A percentile compares a stretch with the other conserved stretches of the same genome.
Conservation (phyloP, 2,329 filamentous ascomycete species). For the Pseudofabraea citricarpa region DNA sequence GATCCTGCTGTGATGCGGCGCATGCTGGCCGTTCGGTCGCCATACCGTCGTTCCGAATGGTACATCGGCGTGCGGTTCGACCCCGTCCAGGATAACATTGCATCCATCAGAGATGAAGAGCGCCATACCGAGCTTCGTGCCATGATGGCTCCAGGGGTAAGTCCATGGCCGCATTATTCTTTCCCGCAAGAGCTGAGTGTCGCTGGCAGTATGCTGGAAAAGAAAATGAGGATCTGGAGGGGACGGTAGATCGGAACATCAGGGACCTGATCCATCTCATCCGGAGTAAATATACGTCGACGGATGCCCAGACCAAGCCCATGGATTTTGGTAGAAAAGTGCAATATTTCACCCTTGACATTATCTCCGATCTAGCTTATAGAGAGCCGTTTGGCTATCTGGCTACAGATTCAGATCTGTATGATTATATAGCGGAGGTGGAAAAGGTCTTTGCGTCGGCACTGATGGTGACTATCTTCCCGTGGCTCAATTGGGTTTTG, state of each 20-base stretch:
- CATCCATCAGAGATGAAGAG: slow-evolving; percentile 42
- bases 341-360: slow-evolving; percentile 50
- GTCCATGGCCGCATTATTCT: slow-evolving; percentile 30
- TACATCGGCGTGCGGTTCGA: slow-evolving; percentile 46
- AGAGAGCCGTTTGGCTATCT: slow-evolving; percentile 46
- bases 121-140: slow-evolving; percentile 37
- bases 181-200: no score
- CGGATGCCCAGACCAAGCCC: slow-evolving; percentile 25
- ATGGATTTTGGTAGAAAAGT: slow-evolving; percentile 48
- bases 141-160: slow-evolving; percentile 44
- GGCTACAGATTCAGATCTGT: slow-evolving; percentile 40
- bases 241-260: slow-evolving; percentile 42
- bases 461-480: slow-evolving; percentile 38
- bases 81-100: slow-evolving; percentile 45
- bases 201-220: slow-evolving; percentile 47
- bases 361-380: slow-evolving; percentile 47
- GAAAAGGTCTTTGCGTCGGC: slow-evolving; percentile 37
- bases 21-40: slow-evolving; percentile 32
- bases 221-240: slow-evolving; percentile 43
- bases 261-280: slow-evolving; percentile 42
- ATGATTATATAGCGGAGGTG: slow-evolving; percentile 40
- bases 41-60: slow-evolving; percentile 35
- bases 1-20: slow-evolving; percentile 35
- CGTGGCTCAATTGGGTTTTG: slow-evolving; percentile 35
- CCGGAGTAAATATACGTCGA: slow-evolving; percentile 41